Evolutionary conservation across 2,329 filamentous ascomycete species (phyloP).

Genomic region (Ceratocystis albifundus): DNA sequence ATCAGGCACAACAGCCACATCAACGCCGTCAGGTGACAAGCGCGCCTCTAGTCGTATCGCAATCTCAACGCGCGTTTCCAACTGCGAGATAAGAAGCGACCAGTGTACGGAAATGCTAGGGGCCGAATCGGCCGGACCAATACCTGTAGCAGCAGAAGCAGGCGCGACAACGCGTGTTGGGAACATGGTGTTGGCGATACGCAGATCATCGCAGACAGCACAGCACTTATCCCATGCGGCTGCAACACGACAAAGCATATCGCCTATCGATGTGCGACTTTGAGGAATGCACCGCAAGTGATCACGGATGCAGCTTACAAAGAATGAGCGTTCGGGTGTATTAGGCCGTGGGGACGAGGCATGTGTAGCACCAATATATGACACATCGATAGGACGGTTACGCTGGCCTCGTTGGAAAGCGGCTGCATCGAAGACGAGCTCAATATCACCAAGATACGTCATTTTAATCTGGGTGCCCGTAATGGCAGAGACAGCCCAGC

Average conservation of each 20-base stretch:
- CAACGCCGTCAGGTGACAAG: conserved; percentile 39
- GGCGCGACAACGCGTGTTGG: conserved; percentile 46
- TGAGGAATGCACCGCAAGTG: conserved; percentile 52
- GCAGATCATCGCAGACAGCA: conserved; percentile 48
- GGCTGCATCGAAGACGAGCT: conserved; percentile 58
- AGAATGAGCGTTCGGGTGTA: conserved; percentile 60
- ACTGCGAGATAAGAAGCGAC: conserved; percentile 49
- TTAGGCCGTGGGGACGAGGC: conserved; percentile 43
- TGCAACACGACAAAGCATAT: conserved; percentile 49
- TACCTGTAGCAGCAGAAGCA: not conserved
- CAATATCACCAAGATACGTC: conserved; percentile 59
- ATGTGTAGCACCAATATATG: conserved; percentile 52
- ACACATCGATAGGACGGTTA: conserved; percentile 53
- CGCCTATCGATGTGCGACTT: conserved; percentile 42
- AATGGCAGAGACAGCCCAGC: conserved; percentile 61
- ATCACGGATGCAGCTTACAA: conserved; percentile 59
- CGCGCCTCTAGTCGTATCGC: conserved; percentile 43
- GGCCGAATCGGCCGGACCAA: not conserved
- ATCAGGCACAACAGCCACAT: conserved; percentile 42
- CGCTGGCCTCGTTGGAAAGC: conserved; percentile 42
- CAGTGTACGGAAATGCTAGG: conserved; percentile 51
- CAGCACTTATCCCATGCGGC: conserved; percentile 55
- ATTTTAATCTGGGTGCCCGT: conserved; percentile 55
- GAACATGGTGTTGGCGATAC: conserved; percentile 50
- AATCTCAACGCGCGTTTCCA: conserved; percentile 59